Base-by-base conservation (phyloP, 1,284 basidiomycete species). In the Leucoagaricus sp. region DNA sequence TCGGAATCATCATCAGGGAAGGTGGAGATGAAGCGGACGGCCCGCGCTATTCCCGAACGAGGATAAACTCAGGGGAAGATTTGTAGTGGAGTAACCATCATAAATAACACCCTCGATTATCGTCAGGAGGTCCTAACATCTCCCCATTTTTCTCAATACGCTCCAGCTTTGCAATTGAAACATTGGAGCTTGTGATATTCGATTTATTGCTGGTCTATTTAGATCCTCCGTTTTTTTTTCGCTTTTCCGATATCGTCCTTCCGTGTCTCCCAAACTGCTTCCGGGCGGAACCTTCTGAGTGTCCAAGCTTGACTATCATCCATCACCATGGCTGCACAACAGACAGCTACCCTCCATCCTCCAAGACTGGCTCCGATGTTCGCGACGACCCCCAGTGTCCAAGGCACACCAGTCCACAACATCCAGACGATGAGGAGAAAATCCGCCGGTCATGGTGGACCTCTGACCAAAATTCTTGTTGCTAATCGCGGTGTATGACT, bases 401-500 rank as follows among this genome's bases (percentile, higher is more conserved):
- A 89, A 0, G 82, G 90, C 61, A 93, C 90, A 0, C 90, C 91
- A 3, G 89, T 93, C 57, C 87, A 88, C 72, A 95, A 89, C 62
- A 96, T 97, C 67, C 86, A 93, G 71, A 90, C 91, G 36, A 91
- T 97, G 82, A 85, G 94, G 64, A 86, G 93, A 68, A 96, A 94
- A 78, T 85, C 92, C 51, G 94, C 94, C 4, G 94, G 94, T 34
- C 93, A 95, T 72, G 83, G 86, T 61, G 94, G 94, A 9, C 94
- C 93, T 4, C 78, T 96, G 65, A 95, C 93, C 58, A 96, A 96
- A 81, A 91, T 96, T 69, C 84, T 96, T 31, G 95, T 98, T 64
- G 96, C 96, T 58, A 98, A 98, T 76, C 90, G 95, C 66, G 95
- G 96, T 69, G 93, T 94, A 78, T 59, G 86, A 79, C 45, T 62